Base-by-base conservation (phyloP, 2,329 filamentous ascomycete genomes). In the Trichoderma arundinaceum region DNA sequence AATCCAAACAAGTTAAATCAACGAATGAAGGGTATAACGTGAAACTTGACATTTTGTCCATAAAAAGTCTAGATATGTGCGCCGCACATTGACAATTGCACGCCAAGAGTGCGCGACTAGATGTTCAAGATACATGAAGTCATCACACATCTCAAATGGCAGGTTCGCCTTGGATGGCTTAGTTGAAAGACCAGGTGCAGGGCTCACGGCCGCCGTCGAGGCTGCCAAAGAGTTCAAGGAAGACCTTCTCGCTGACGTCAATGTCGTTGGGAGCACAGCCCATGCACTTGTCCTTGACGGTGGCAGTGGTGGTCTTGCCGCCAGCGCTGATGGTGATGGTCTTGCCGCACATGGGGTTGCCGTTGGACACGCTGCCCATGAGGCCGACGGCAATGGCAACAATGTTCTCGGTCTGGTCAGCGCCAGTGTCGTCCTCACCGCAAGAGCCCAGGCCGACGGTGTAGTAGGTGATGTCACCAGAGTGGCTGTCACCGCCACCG, bases 401-500 rank as follows among this genome's bases (percentile, higher is more conserved):
- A 67, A 92, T 87, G 74, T 85, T 81, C 19, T 88, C 81, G 4
- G 73, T 76, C 28, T 74, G 64, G 72, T 89, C 87, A 69, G 77
- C 74, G 72, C 87, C 86, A 53, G 80, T 74, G 78, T 88, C 88
- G 70, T 87, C 84, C 43, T 75, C 77, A 62, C 91, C 91, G 74
- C 92, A 95, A 22, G 89, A 78, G 66, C 90, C 89, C 8, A 90
- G 74, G 48, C 89, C 92, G 54, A 90, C 81, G 46, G 82, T 79
- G 80, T 91, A 96, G 82, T 86, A 94, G 66, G 92, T 95, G 70
- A 92, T 83, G 57, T 93, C 85, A 68, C 91, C 92, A 0, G 74
- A 73, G 79, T 78, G 76, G 71, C 70, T 66, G 72, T 71, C 64
- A 68, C 61, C 44, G 66, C 64, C 48, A 68, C 48, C 43, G 53